Evolutionary conservation across 116 monocot species (phyloP), one percentile per base, ranked within the genome.

Genomic region (Trichopus zeylanicus): DNA sequence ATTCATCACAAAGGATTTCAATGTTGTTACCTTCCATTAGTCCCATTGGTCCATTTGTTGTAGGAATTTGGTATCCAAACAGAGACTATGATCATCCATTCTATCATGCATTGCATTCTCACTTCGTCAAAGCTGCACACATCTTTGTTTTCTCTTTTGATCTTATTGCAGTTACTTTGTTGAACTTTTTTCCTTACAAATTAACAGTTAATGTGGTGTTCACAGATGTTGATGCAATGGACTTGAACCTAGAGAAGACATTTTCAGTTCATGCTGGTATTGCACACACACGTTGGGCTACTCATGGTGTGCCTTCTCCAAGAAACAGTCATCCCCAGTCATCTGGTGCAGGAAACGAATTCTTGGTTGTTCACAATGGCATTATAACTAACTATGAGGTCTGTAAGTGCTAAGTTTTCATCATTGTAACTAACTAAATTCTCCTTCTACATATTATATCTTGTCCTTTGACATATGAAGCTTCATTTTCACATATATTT

Each of bases 321-420:
- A 90, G 81, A 67, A 97, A 97, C 67, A 97, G 95, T 60, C 95
- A 97, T 58, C 95, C 95, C 8, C 95, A 97, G 66, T 79, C 95
- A 48, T 97, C 95, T 0, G 95, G 87, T 23, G 29, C 39, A 60
- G 46, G 66, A 32, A 68, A 97, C 58, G 95, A 97, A 60, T 97
- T 97, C 65, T 68, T 97, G 67, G 95, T 97, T 34, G 95, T 97
- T 48, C 95, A 97, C 60, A 97, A 97, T 79, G 95, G 95, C 29
- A 97, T 97, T 48, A 97, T 97, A 37, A 97, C 95, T 54, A 97
- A 97, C 69, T 97, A 97, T 46, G 95, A 97, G 95, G 95, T 95
- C 37, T 33, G 70, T 63, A 25, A 15, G 13, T 27, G 10, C 34
- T 56, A 24, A 20, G 10, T 51, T 12, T 55, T 13, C 8, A 27